Conservation (phyloP, 2,329 filamentous ascomycete genomes). For the Cladosporium sp. region DNA sequence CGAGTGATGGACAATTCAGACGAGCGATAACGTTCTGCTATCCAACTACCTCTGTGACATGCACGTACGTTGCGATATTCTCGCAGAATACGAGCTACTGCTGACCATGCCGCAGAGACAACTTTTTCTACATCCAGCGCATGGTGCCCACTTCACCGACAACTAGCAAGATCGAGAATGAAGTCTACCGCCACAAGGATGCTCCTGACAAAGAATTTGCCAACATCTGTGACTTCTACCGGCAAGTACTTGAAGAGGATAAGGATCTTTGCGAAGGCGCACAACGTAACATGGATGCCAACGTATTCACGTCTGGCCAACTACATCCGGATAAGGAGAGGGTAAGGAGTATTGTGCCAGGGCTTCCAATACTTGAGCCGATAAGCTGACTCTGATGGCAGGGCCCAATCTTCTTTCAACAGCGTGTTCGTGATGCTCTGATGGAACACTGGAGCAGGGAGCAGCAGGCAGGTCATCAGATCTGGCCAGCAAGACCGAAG, state of each 20-base stretch:
- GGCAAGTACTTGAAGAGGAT: slow-evolving; percentile 58
- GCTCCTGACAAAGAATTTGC: slow-evolving; percentile 44
- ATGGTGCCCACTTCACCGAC: slow-evolving; percentile 36
- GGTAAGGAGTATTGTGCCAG: neutral
- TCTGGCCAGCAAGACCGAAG: slow-evolving; percentile 21
- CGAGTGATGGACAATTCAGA: slow-evolving; percentile 7
- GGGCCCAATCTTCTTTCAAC: slow-evolving; percentile 14
- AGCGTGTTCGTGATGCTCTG: slow-evolving; percentile 18
- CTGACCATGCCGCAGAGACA: slow-evolving; percentile 11
- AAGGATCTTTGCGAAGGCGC: slow-evolving; percentile 54
- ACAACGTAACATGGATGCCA: slow-evolving; percentile 55
- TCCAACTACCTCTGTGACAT: slow-evolving; percentile 8
- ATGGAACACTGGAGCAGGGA: slow-evolving; percentile 27
- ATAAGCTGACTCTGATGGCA: neutral
- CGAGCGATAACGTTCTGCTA: slow-evolving; percentile 11
- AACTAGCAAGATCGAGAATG: slow-evolving; percentile 43
- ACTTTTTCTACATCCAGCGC: slow-evolving; percentile 48
- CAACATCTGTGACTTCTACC: slow-evolving; percentile 42
- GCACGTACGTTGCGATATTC: neutral
- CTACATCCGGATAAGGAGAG: slow-evolving; percentile 44
- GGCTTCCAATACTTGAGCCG: no score
- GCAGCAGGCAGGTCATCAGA: slow-evolving; percentile 21
- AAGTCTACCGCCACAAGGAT: slow-evolving; percentile 43
- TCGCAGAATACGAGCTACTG: neutral
- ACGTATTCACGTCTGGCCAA: slow-evolving; percentile 56